A percentile compares a stretch with the other conserved stretches of the same genome.
These are phyloP conservation scores for Metschnikowia henanensis DNA, from an alignment of 805 yeast species.

Conservation along the genomic window DNA sequence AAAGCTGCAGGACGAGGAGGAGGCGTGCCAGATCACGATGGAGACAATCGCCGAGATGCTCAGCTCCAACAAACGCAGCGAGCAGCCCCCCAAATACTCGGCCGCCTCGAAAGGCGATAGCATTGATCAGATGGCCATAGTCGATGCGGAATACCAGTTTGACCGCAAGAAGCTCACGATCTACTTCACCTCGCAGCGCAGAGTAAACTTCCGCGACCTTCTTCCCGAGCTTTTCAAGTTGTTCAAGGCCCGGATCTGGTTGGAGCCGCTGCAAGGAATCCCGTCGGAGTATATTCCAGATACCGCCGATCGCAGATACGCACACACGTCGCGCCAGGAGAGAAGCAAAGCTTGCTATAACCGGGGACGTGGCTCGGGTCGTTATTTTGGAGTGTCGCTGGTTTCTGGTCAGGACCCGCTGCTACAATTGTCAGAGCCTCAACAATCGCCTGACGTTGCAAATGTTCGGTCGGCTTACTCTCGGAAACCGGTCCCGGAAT, in stretches of 20 bases:
- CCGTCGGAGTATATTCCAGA: conserved; percentile 24
- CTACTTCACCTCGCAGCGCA: conserved; percentile 50
- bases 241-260: conserved; percentile 80
- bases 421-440: neutral
- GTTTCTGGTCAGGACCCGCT: neutral
- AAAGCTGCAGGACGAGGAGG: conserved; percentile 68
- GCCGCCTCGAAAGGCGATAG: conserved; percentile 9
- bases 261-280: conserved; percentile 63
- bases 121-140: conserved; percentile 54
- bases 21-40: conserved; percentile 58
- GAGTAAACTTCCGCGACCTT: conserved; percentile 72
- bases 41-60: conserved; percentile 42
- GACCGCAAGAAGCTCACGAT: conserved; percentile 77
- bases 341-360: neutral
- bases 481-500: conserved; percentile 1
- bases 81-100: neutral
- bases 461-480: neutral
- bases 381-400: neutral
- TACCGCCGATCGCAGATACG: neutral
- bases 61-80: neutral
- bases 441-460: conserved; percentile 2
- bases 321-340: neutral
- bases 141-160: conserved; percentile 80
- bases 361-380: neutral
- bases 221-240: conserved; percentile 73